Conservation (phyloP, 2,329 filamentous ascomycete genomes). For the Pestalotiopsis sp. region DNA sequence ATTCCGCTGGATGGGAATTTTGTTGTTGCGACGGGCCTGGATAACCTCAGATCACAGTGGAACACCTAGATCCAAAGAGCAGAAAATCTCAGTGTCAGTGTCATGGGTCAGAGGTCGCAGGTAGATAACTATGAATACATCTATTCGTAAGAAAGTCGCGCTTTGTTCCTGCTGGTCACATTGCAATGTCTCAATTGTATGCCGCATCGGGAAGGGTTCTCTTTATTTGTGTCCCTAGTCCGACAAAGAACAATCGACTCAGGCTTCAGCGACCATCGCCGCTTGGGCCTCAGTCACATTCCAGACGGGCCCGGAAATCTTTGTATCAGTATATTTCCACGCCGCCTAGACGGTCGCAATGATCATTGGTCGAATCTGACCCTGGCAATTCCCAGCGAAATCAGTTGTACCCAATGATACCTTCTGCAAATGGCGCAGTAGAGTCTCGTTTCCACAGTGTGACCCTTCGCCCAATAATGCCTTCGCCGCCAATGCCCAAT, state of each 20-base stretch:
- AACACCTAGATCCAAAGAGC: too few species aligned
- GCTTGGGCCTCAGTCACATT: background rate
- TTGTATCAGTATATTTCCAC: background rate
- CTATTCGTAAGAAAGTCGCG: background rate
- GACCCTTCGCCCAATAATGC: slow-evolving; percentile 51
- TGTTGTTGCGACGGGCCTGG: too few species aligned
- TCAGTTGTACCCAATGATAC: slow-evolving; percentile 52
- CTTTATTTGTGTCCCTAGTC: background rate
- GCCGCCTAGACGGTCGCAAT: background rate
- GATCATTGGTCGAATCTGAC: background rate
- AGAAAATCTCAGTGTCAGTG: too few species aligned
- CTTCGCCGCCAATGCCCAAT: slow-evolving; percentile 44
- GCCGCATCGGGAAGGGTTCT: background rate
- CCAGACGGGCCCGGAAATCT: background rate
- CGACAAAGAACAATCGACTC: background rate
- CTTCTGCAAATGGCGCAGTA: slow-evolving; percentile 41
- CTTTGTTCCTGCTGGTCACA: background rate
- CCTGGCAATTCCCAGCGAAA: background rate
- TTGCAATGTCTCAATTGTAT: background rate
- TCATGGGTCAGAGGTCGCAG: too few species aligned
- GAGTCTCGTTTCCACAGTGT: slow-evolving; percentile 35
- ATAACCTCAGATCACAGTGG: too few species aligned
- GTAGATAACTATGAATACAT: too few species aligned
- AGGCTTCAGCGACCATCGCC: background rate
- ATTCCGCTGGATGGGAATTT: background rate